A percentile compares a stretch with the other conserved stretches of the same genome.
Conservation (phyloP, 116 monocot species). For the Zostera marina region DNA sequence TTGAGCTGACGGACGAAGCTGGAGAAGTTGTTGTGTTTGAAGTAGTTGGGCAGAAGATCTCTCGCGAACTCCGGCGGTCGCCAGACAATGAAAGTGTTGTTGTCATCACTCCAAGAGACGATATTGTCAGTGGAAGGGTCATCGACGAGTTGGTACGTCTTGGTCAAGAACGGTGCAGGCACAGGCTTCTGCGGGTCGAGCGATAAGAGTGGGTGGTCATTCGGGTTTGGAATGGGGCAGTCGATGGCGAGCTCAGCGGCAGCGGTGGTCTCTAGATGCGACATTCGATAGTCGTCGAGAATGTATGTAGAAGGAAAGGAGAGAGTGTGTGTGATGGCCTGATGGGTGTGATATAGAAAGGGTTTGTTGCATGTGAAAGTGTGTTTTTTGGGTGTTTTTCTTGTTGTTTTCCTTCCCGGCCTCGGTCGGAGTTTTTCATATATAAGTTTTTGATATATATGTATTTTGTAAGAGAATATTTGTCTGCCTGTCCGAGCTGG, state of each 20-base stretch:
- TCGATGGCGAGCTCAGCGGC: background rate
- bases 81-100: constrained; percentile 76
- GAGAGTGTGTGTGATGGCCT: background rate
- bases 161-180: constrained; percentile 72
- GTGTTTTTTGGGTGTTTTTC: background rate
- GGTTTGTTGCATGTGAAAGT: background rate
- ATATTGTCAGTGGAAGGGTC: constrained; percentile 55
- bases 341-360: background rate
- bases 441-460: too few species aligned
- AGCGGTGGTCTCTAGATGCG: background rate
- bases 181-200: constrained; percentile 18
- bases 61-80: constrained; percentile 79
- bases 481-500: too few species aligned
- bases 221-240: too few species aligned
- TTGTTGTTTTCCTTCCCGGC: background rate
- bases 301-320: background rate
- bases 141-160: constrained; percentile 73
- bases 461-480: too few species aligned
- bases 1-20: constrained; percentile 97
- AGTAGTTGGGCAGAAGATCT: constrained; percentile 83
- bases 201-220: constrained; percentile 3
- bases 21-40: constrained; percentile 99
- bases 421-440: too few species aligned
- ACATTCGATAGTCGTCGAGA: background rate
- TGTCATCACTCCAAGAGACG: constrained; percentile 65